phyloP scores from a whole-genome alignment of 805 yeast genomes.

The Zygoascus flipseniorum region DNA sequence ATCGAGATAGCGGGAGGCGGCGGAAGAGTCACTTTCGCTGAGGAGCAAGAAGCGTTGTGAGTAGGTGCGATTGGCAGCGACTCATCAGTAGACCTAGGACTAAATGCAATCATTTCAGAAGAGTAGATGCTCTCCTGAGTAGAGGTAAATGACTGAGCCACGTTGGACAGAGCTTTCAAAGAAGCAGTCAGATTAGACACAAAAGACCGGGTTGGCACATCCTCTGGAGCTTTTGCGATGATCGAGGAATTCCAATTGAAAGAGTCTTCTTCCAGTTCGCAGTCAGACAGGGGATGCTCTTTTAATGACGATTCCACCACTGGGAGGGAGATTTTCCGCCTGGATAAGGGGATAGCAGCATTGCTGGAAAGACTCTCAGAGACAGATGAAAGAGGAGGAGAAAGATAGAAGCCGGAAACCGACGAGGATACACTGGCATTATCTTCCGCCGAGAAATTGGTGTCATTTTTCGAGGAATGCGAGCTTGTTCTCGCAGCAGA shows the following conservation, averaged over 20 bases:
- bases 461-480: background rate
- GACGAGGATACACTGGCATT: background rate
- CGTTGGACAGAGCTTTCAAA: constrained; percentile 15
- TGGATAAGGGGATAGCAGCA: background rate
- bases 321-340: background rate
- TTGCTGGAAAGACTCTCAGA: background rate
- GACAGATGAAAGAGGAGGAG: background rate
- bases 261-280: background rate
- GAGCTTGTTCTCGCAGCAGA: background rate
- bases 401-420: background rate
- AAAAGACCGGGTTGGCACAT: constrained; percentile 5
- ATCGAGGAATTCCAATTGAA: background rate
- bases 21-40: background rate
- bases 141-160: constrained; percentile 17
- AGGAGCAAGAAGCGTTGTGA: constrained; percentile 16
- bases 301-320: background rate
- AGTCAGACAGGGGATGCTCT: background rate
- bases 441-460: background rate
- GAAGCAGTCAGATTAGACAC: constrained; percentile 20
- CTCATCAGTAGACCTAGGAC: constrained; percentile 21
- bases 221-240: background rate
- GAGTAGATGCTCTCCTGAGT: constrained; percentile 16
- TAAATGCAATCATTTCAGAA: constrained; percentile 16
- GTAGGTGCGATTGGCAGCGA: constrained; percentile 16
- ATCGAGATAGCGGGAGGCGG: constrained; percentile 10